Percentiles rank a stretch among this genome's conserved stretches.
Conservation (phyloP, 139 green algal species). For the Astrephomene gubernaculifera region DNA sequence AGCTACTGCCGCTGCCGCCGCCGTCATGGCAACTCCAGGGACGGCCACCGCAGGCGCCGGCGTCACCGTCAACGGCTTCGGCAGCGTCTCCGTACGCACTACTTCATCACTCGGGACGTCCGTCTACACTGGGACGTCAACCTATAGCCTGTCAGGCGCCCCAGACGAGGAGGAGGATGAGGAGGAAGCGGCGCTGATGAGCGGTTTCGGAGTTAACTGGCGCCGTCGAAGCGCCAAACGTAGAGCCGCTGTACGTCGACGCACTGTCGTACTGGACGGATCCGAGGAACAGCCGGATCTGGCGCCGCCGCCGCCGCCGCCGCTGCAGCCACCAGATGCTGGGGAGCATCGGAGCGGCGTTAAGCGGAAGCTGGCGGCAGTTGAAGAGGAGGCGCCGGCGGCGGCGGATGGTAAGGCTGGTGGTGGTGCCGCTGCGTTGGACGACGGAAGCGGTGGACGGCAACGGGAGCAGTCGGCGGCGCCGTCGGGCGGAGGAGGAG, state of each 20-base stretch:
- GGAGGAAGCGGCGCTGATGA: neutral
- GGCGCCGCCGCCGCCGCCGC: conserved; percentile 1
- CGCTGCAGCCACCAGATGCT: neutral
- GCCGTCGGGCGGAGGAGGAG: neutral
- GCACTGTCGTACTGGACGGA: conserved; percentile 11
- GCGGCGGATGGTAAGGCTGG: neutral
- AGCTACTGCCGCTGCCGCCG: too few relatives aligned
- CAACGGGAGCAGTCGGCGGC: too few relatives aligned
- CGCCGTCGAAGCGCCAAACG: neutral
- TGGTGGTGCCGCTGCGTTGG: neutral
- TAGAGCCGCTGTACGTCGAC: neutral
- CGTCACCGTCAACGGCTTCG: too few relatives aligned
- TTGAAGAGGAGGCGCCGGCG: neutral
- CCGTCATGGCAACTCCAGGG: too few relatives aligned
- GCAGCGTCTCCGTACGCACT: too few relatives aligned
- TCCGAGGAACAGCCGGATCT: conserved; percentile 4
- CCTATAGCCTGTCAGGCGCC: too few relatives aligned
- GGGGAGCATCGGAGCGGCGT: neutral
- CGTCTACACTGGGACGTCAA: too few relatives aligned
- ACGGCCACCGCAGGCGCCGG: too few relatives aligned
- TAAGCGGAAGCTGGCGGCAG: neutral
- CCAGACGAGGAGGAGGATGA: conserved; percentile 11
- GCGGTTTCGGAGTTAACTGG: conserved; percentile 11
- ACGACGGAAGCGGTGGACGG: neutral
- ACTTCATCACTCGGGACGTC: too few relatives aligned